These are phyloP conservation scores for Neofusicoccum ribis DNA, from an alignment of 2,329 filamentous ascomycete genomes.

Conservation along the genomic window DNA sequence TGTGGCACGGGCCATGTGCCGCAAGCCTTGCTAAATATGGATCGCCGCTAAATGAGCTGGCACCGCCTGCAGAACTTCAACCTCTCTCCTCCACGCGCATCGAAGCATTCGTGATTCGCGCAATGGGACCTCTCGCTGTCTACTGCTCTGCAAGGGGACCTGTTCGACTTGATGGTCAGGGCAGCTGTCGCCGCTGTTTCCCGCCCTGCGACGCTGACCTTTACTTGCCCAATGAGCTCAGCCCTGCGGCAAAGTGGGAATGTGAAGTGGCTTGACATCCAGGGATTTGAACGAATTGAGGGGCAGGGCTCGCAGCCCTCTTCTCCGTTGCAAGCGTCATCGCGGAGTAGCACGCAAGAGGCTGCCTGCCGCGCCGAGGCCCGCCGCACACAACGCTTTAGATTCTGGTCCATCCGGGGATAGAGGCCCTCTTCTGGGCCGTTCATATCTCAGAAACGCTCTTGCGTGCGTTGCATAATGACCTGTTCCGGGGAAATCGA, in stretches of 20 bases:
- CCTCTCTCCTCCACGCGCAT: neutral
- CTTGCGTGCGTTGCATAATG: neutral
- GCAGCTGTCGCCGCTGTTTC: no score
- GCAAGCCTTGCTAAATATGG: conserved; percentile 6
- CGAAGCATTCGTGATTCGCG: neutral
- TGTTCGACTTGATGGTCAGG: neutral
- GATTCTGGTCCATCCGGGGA: neutral
- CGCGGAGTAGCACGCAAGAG: no score
- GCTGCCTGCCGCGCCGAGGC: no score
- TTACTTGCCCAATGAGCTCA: no score
- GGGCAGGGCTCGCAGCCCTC: no score
- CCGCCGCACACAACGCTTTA: neutral
- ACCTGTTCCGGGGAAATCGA: neutral
- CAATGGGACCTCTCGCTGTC: neutral
- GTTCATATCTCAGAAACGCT: neutral
- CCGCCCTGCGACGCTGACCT: no score
- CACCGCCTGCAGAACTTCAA: neutral
- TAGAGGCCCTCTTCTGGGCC: neutral
- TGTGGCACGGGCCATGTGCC: neutral
- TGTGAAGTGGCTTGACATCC: no score
- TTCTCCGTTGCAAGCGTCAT: no score
- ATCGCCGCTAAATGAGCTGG: neutral
- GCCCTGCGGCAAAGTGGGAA: no score
- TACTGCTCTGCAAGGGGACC: no score
- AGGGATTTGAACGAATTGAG: no score